Conservation (phyloP, 1,284 basidiomycete species). For the Ustilago curta region DNA sequence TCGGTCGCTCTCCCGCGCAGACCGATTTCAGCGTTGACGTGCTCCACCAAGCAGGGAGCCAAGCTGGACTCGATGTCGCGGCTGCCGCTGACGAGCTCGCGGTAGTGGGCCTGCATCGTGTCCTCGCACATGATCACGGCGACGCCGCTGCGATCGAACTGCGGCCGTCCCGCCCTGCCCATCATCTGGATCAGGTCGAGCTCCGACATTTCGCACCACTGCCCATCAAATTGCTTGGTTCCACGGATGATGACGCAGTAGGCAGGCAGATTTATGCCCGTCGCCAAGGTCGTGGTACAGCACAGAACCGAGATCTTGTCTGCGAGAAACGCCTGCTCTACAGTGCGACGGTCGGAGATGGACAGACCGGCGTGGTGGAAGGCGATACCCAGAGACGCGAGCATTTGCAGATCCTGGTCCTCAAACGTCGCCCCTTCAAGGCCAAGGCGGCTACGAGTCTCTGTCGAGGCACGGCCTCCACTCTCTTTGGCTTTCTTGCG, state of each 20-base stretch:
- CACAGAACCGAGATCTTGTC: conserved; percentile 72
- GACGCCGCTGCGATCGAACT: conserved; percentile 77
- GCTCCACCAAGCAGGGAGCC: conserved; percentile 51
- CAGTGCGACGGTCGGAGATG: conserved; percentile 77
- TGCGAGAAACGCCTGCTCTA: conserved; percentile 79
- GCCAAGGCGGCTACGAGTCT: conserved; percentile 12
- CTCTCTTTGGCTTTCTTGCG: conserved; percentile 67
- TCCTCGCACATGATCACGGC: conserved; percentile 64
- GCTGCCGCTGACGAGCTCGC: conserved; percentile 45
- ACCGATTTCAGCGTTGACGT: conserved; percentile 60
- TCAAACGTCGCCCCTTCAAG: conserved; percentile 33
- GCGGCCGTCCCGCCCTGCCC: conserved; percentile 83
- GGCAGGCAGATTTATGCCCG: conserved; percentile 81
- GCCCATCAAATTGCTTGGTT: conserved; percentile 55
- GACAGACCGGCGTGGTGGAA: conserved; percentile 87
- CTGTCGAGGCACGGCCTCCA: conserved; percentile 25
- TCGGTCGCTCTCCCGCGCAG: conserved; percentile 23
- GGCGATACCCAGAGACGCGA: conserved; percentile 75
- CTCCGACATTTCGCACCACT: conserved; percentile 56
- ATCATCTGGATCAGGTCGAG: conserved; percentile 74
- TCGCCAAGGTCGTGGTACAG: conserved; percentile 78
- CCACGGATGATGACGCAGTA: conserved; percentile 65
- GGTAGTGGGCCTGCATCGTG: conserved; percentile 46
- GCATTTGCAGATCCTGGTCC: conserved; percentile 36
- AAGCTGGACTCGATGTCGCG: conserved; percentile 56